Base-by-base conservation (phyloP, 805 yeast species). In the Candida jianshihensis region DNA sequence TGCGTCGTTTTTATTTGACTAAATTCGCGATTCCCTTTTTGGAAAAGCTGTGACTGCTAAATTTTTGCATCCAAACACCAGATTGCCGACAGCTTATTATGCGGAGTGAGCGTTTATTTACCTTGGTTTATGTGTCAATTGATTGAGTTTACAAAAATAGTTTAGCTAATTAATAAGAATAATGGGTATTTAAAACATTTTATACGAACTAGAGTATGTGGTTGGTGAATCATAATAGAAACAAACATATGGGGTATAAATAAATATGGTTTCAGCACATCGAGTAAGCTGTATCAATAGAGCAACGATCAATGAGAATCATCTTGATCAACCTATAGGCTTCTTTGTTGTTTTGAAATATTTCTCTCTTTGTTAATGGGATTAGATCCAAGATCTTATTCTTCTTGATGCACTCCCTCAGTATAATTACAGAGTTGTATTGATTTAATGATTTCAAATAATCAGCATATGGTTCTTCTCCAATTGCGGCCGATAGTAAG, bases 401-500 rank as follows among this genome's bases (percentile, higher is more conserved):
- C 32, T 58, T 56, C 37, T 51, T 54, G 8, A 64, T 56, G 26
- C 59, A 47, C 13, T 51, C 53, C n/a, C 58, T 49, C 39, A 65
- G 43, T 30, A 60, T 54, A 18, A 45, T 41, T 29, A 53, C 47
- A 21, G 54, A 52, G 32, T 53, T 57, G 12, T 53, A 49, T 4
- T 34, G 21, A 4, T 51, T 14, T 8, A 15, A 21, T 8, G 35
- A 10, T n/a, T 33, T 29, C 11, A 42, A 20, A 8, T 45, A 26
- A 5, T 38, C 39, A 4, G 49, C 20, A 40, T 70, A 73, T 1
- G 79, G 78, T 39, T 60, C 59, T 14, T 50, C 47, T 2, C 76
- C 76, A 9, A 67, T 64, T 1, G 70, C 71, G 10, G 71, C 66
- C 34, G 61, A 58, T 24, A 73, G 45, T 9, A 73, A 46, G 9